A percentile compares a stretch with the other conserved stretches of the same genome.
Conservation (phyloP, 306 rosid species). For the Vicia villosa region DNA sequence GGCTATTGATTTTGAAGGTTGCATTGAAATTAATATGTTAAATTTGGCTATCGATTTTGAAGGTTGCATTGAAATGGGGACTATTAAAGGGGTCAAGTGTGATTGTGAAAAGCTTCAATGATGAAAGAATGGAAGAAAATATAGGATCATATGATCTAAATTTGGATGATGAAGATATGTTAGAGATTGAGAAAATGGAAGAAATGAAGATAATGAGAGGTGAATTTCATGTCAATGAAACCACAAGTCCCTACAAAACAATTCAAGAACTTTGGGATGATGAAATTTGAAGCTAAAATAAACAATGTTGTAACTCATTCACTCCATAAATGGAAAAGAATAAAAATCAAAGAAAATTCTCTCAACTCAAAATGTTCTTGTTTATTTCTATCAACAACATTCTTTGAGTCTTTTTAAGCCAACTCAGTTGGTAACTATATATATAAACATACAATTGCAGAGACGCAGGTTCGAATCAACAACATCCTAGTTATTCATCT, state of each 20-base stretch:
- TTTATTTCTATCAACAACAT: background rate
- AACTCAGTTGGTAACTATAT: no score
- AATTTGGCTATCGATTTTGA: background rate
- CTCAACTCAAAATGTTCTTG: background rate
- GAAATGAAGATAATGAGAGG: conserved; percentile 90
- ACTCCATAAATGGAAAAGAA: background rate
- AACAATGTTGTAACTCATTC: conserved; percentile 7
- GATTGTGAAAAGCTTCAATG: conserved; percentile 82
- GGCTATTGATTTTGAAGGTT: no score
- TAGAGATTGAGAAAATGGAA: conserved; percentile 63
- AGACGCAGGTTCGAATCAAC: no score
- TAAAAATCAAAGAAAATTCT: background rate
- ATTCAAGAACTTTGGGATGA: conserved; percentile 78
- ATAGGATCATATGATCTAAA: conserved; percentile 53
- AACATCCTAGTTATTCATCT: no score
- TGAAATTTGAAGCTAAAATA: conserved; percentile 56
- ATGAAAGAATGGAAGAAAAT: conserved; percentile 73
- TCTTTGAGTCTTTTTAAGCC: background rate
- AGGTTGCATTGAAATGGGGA: conserved; percentile 90
- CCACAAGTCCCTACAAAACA: conserved; percentile 83
- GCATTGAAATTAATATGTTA: no score
- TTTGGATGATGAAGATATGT: conserved; percentile 63
- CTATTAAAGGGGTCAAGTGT: conserved; percentile 77
- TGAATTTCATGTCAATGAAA: conserved; percentile 71
- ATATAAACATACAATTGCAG: no score